Evolutionary conservation across 2,329 filamentous ascomycete species (phyloP), one percentile per base, ranked within the genome.

Genomic region (Thelonectria olida): DNA sequence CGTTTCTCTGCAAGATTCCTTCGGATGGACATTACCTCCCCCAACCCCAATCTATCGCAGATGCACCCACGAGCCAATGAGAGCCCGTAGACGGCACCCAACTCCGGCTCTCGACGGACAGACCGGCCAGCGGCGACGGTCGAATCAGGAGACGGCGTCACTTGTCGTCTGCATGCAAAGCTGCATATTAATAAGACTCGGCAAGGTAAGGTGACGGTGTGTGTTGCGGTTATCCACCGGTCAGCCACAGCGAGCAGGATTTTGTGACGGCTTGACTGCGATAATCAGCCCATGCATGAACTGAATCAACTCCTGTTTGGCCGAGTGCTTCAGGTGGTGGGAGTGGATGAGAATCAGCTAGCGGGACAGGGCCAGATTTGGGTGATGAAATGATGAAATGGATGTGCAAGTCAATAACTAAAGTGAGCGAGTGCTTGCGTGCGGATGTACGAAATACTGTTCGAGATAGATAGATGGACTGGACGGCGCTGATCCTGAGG

Each of bases 221-320:
- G 51, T 50, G 45, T 48, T 34, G 53, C n/a, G 12, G 58, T 61
- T 58, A 55, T 58, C 59, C 52, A 58, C 62, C 62, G 66, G 55
- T 65, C 63, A 70, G 68, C 67, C 58, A 65, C 56, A 42, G 58
- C 54, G 58, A 65, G 61, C 68, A 71, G 57, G 67, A 62, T 68
- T 8, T 65, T 61, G 59, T 66, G 62, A 50, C 64, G 60, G n/a
- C 49, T 45, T 51, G 50, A 20, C 54, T 59, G 57, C 54, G 47
- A 64, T 41, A 57, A 69, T 71, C 67, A 71, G 69, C 59, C 63
- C 64, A 71, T 67, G 69, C 66, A 71, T 71, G 67, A 71, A 71
- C 67, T 57, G 56, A 57, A 61, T 63, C 58, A 61, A 66, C 54
- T 56, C 52, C 48, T 59, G 57, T 61, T 66, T 61, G 62, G 55